Evolutionary conservation across 2,329 filamentous ascomycete genomes (phyloP).

Genomic region (Claviceps sp.): DNA sequence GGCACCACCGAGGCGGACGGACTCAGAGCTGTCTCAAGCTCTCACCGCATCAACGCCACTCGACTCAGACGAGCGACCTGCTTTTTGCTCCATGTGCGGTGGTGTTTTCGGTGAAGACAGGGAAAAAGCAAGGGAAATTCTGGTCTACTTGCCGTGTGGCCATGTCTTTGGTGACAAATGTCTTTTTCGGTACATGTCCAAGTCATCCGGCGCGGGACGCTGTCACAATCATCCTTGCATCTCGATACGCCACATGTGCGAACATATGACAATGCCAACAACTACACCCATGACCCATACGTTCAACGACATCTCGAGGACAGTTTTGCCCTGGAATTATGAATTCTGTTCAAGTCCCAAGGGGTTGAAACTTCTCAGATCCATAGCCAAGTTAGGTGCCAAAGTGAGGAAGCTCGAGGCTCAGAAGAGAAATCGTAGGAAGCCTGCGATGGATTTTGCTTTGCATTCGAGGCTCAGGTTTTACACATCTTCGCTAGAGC

Average conservation of each 20-base stretch:
- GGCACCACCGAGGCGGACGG: neutral
- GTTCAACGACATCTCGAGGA: neutral
- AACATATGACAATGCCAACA: slow-evolving; percentile 7
- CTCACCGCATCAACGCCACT: neutral
- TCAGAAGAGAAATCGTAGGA: neutral
- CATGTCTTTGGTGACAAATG: slow-evolving; percentile 14
- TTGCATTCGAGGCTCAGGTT: neutral
- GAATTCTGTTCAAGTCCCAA: slow-evolving; percentile 8
- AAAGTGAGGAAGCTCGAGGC: slow-evolving; percentile 2
- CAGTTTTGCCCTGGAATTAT: slow-evolving; percentile 9
- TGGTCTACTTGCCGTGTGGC: slow-evolving; percentile 14
- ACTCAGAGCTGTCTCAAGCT: slow-evolving; percentile 1
- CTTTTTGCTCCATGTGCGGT: slow-evolving; percentile 5
- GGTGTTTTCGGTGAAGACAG: neutral
- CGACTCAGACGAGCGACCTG: neutral
- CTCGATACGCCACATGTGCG: slow-evolving; percentile 10
- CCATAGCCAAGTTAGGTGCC: neutral
- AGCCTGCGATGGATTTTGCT: neutral
- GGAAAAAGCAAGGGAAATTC: slow-evolving; percentile 5
- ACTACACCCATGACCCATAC: neutral
- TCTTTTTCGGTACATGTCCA: slow-evolving; percentile 6
- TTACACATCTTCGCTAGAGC: neutral
- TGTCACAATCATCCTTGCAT: slow-evolving; percentile 8
- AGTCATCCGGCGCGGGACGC: neutral
- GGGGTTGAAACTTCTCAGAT: neutral